phyloP scores from a whole-genome alignment of 352 stramenopile genomes.

The Phytopythium helicoides region DNA sequence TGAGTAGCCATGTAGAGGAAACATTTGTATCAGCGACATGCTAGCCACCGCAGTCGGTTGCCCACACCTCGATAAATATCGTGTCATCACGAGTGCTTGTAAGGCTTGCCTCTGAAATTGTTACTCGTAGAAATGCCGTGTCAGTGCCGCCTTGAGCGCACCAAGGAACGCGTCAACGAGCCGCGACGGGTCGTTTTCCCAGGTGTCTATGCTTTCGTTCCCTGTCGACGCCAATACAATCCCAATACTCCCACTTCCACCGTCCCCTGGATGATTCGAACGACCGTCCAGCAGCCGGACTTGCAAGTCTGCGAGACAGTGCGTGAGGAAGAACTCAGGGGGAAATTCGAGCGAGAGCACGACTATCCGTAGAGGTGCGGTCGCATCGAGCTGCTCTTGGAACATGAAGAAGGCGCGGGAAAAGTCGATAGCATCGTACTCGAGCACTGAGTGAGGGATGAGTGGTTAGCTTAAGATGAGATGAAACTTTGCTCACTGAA shows the following conservation, averaged over 20 bases:
- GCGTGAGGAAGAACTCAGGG: constrained; percentile 34
- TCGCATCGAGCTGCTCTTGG: constrained; percentile 36
- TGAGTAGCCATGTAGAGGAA: background rate
- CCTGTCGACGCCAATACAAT: background rate
- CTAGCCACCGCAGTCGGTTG: background rate
- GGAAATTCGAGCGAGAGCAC: constrained; percentile 39
- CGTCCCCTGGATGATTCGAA: background rate
- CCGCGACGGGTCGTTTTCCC: background rate
- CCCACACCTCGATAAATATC: background rate
- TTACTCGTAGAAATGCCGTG: constrained; percentile 5
- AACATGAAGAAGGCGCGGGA: constrained; percentile 48
- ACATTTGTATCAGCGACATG: too few species aligned
- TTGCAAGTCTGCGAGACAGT: constrained; percentile 34
- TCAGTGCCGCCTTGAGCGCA: background rate
- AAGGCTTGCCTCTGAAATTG: background rate
- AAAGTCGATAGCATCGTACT: constrained; percentile 50
- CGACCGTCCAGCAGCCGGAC: constrained; percentile 31
- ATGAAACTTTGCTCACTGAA: background rate
- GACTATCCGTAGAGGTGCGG: constrained; percentile 33
- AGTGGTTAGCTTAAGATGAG: background rate
- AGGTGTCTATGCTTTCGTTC: background rate
- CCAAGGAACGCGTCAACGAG: background rate
- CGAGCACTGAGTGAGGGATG: constrained; percentile 26
- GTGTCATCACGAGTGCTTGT: background rate
- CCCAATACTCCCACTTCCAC: background rate